These are phyloP conservation scores for Flaveria trinervia DNA, from an alignment of 129 eudicot species.

Conservation along the genomic window DNA sequence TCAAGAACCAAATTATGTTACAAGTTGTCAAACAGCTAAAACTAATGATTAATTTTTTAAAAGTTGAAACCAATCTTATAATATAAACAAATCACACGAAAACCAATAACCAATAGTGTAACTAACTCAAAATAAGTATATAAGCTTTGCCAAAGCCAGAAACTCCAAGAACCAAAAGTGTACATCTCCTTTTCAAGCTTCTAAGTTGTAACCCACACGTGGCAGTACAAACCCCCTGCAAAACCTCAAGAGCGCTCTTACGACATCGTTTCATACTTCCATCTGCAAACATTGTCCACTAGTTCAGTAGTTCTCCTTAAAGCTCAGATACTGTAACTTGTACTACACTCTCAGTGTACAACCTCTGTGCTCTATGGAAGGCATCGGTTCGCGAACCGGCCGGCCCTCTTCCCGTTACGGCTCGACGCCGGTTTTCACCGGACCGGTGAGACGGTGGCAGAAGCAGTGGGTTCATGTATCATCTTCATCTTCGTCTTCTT, in stretches of 20 bases:
- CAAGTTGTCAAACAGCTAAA: too few species aligned
- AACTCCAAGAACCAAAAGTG: conserved; percentile 2
- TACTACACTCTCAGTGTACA: conserved; percentile 10
- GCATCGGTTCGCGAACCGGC: conserved; percentile 59
- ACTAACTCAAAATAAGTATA: neutral
- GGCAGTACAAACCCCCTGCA: conserved; percentile 8
- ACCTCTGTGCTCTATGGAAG: conserved; percentile 46
- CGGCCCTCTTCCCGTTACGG: conserved; percentile 72
- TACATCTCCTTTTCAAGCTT: neutral
- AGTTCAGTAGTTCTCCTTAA: neutral
- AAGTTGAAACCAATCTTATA: too few species aligned
- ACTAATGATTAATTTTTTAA: too few species aligned
- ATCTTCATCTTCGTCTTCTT: conserved; percentile 29
- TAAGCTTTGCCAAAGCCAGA: neutral
- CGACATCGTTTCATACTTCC: conserved; percentile 17
- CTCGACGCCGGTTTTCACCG: conserved; percentile 57
- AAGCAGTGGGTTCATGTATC: conserved; percentile 66
- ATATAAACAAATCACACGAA: too few species aligned
- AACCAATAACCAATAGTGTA: too few species aligned
- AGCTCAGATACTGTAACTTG: conserved; percentile 19
- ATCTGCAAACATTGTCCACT: conserved; percentile 14
- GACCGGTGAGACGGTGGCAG: conserved; percentile 83
- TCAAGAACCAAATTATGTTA: too few species aligned
- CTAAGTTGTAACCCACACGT: conserved; percentile 28
- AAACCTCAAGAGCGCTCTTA: neutral